Conservation (phyloP, 129 eudicot genomes). For the Artemisia argyi region DNA sequence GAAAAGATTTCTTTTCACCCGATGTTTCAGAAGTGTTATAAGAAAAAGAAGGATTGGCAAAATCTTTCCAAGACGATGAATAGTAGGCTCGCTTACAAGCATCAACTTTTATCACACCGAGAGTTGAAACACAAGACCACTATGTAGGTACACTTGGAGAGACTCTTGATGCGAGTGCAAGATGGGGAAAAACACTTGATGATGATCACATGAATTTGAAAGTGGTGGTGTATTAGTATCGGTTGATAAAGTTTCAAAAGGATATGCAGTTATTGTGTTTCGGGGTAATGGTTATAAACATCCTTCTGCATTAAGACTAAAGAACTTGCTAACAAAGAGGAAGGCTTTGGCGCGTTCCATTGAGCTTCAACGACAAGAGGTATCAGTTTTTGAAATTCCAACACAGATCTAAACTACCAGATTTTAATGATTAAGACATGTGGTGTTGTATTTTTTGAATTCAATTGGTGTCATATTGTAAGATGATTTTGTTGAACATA, state of each 20-base stretch:
- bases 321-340: too few species aligned
- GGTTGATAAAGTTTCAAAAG: slow-evolving; percentile 88
- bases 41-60: slow-evolving; percentile 77
- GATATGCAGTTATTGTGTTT: slow-evolving; percentile 57
- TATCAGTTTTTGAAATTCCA: too few species aligned
- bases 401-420: too few species aligned
- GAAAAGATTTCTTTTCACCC: slow-evolving; percentile 81
- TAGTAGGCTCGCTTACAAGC: slow-evolving; percentile 83
- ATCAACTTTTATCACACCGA: slow-evolving; percentile 46
- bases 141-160: slow-evolving; percentile 80
- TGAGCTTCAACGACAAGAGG: too few species aligned
- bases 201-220: slow-evolving; percentile 81
- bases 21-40: slow-evolving; percentile 73
- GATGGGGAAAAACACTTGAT: slow-evolving; percentile 75
- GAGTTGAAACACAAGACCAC: slow-evolving; percentile 32
- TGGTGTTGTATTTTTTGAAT: too few species aligned
- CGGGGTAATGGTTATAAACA: too few species aligned
- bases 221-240: slow-evolving; percentile 93
- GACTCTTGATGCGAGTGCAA: slow-evolving; percentile 71
- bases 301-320: too few species aligned
- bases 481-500: too few species aligned
- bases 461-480: too few species aligned
- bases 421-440: too few species aligned
- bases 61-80: slow-evolving; percentile 81
- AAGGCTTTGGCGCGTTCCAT: too few species aligned